Base-by-base conservation (phyloP, 345 rosid species). In the Microthlaspi erraticum region DNA sequence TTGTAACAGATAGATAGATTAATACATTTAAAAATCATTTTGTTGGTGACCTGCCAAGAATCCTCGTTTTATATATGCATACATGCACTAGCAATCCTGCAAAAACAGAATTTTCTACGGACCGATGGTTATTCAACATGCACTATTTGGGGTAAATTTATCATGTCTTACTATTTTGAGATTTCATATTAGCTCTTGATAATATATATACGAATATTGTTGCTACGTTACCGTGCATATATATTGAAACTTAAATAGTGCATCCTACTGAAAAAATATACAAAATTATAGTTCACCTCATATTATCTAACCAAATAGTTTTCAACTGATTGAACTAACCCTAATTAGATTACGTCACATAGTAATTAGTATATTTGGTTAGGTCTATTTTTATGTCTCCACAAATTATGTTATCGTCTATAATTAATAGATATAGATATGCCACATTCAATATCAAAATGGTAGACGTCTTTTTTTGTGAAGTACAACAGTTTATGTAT, bases 41-140 rank as follows among this genome's bases (percentile, higher is more conserved):
- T 75, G 51, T 75, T 68, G 78, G 74, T 75, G 52, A 75, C 58
- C 74, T 75, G 64, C 70, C 74, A 68, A 75, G 53, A 59, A 3
- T 61, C 74, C 74, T 44, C 78, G 74, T 75, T 74, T 68, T 68
- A 75, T 53, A 60, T 52, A 60, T 68, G 69, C 69, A 2, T 26
- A 68, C n/a, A 2, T 26, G 60, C n/a, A 44, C 48, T 45, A 34
- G n/a, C 7, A 49, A 26, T 11, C 26, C 45, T 14, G 14, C 66
- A 70, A 49, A 49, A 46, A 14, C 58, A 34, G 29, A 20, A 26
- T 0, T 5, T 36, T 58, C 2, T 42, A 53, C 13, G 39, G 4
- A 4, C 16, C 16, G 38, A 4, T 38, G 16, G 11, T 38, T 31
- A 4, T 3, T 55, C 19, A 32, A 14, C 23, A 33, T 54, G 17